These are phyloP conservation scores for Phytophthora pinifolia DNA, from an alignment of 352 stramenopile genomes.

Conservation along the genomic window DNA sequence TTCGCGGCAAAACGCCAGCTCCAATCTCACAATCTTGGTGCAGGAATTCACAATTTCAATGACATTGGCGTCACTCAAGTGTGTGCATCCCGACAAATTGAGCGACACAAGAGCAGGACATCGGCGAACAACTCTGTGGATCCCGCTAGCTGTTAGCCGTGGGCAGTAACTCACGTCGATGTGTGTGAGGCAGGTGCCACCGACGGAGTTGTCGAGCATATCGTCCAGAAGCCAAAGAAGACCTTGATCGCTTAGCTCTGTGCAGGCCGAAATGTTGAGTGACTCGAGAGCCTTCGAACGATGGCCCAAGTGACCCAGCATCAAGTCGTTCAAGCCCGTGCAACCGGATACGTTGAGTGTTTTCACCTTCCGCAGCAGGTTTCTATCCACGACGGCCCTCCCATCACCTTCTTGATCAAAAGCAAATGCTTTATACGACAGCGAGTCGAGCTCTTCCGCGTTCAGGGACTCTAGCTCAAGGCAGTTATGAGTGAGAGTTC, in stretches of 20 bases:
- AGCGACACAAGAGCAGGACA: conserved; percentile 70
- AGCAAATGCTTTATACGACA: conserved; percentile 78
- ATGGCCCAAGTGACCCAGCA: conserved; percentile 68
- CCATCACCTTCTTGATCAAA: conserved; percentile 88
- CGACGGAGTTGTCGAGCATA: conserved; percentile 60
- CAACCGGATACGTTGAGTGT: conserved; percentile 73
- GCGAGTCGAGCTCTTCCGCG: conserved; percentile 74
- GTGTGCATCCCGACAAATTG: conserved; percentile 80
- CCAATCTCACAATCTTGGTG: conserved; percentile 62
- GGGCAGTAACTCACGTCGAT: conserved; percentile 86
- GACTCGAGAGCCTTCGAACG: conserved; percentile 50
- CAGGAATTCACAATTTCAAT: conserved; percentile 74
- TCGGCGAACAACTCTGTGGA: conserved; percentile 57
- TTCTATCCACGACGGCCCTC: conserved; percentile 72
- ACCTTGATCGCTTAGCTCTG: conserved; percentile 63
- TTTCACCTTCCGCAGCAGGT: conserved; percentile 64
- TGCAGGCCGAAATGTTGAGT: conserved; percentile 60
- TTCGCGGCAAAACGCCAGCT: conserved; percentile 82
- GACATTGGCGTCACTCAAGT: conserved; percentile 69
- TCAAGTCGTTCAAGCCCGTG: conserved; percentile 65
- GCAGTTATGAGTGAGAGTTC: conserved; percentile 81
- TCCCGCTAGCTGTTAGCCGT: conserved; percentile 48
- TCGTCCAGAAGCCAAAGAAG: conserved; percentile 61
- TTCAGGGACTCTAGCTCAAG: conserved; percentile 77
- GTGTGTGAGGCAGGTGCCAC: conserved; percentile 43